Conservation (phyloP, 805 yeast species). For the Ogataea degrootiae region DNA sequence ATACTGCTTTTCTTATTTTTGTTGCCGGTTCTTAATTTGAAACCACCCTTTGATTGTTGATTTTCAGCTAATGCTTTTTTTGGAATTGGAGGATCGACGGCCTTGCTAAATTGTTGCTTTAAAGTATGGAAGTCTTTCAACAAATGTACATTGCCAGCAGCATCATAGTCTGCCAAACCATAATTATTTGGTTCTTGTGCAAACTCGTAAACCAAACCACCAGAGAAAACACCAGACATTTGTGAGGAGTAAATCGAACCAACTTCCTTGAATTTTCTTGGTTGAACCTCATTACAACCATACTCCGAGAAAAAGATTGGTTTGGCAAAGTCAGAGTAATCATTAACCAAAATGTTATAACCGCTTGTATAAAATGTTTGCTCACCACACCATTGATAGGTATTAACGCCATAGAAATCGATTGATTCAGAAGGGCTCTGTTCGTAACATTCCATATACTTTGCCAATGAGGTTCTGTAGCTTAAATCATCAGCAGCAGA, state of each 20-base stretch:
- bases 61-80: slow-evolving; percentile 16
- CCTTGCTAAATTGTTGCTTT: slow-evolving; percentile 38
- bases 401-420: slow-evolving; percentile 79
- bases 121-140: slow-evolving; percentile 41
- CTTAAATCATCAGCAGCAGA: slow-evolving; percentile 92
- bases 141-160: slow-evolving; percentile 38
- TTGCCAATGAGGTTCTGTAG: slow-evolving; percentile 71
- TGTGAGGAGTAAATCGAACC: slow-evolving; percentile 59
- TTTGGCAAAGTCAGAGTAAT: slow-evolving; percentile 59
- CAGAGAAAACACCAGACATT: slow-evolving; percentile 76
- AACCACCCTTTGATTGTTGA: slow-evolving; percentile 5
- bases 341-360: slow-evolving; percentile 59
- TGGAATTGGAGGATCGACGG: slow-evolving; percentile 23
- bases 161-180: slow-evolving; percentile 57
- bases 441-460: slow-evolving; percentile 73
- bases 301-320: slow-evolving; percentile 90
- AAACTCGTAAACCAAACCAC: slow-evolving; percentile 81
- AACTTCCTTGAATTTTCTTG: slow-evolving; percentile 77
- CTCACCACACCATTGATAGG: slow-evolving; percentile 84
- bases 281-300: slow-evolving; percentile 82
- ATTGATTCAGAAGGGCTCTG: slow-evolving; percentile 47
- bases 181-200: slow-evolving; percentile 76
- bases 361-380: slow-evolving; percentile 83
- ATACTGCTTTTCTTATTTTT: slow-evolving; percentile 10
- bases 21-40: neutral